Base-by-base conservation (phyloP, 768 basidiomycete genomes). In the Amanita brunnescens region DNA sequence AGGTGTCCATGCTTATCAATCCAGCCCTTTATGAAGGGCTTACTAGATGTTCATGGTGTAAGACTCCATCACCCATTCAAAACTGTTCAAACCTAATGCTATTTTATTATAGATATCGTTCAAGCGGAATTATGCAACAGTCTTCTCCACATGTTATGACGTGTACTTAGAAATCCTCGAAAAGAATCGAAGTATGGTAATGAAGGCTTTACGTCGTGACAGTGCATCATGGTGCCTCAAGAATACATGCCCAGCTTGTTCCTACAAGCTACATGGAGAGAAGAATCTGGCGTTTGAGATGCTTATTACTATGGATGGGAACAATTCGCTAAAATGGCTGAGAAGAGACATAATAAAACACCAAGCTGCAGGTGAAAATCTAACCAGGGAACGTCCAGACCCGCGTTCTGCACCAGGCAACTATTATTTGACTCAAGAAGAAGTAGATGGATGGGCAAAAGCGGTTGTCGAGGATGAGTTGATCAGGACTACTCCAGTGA, bases 171-270 rank as follows among this genome's bases (percentile, higher is more conserved):
- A 49, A 0, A 55, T 68, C 24, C 53, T 16, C 0, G 26, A 35
- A 0, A 24, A 21, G 5, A 54, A 61, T 5, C n/a, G 59, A 1
- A 14, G 2, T 6, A 52, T 33, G 7, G 61, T 69, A 2, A 6
- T 55, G 12, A 38, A 9, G 18, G 58, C 54, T 0, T 59, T 73
- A 2, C 55, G 53, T 2, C 57, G 61, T 1, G 48, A 66, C 29
- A 16, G 42, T 3, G 52, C 58, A 1, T 35, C 61, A 21, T 68
- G 63, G 65, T 52, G 58, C 2, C 29, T 67, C 1, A 26, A 55
- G 30, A 57, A 67, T 51, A 50, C 59, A 2, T 67, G 63, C 41
- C 61, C 65, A 0, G 38, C 61, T 1, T 68, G 68, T 51, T 59
- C 57, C 0, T 64, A 67, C 51, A 58, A 59, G 32, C 53, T 64